Evolutionary conservation across 352 stramenopile genomes (phyloP).

Genomic region (Bremia lactucae): DNA sequence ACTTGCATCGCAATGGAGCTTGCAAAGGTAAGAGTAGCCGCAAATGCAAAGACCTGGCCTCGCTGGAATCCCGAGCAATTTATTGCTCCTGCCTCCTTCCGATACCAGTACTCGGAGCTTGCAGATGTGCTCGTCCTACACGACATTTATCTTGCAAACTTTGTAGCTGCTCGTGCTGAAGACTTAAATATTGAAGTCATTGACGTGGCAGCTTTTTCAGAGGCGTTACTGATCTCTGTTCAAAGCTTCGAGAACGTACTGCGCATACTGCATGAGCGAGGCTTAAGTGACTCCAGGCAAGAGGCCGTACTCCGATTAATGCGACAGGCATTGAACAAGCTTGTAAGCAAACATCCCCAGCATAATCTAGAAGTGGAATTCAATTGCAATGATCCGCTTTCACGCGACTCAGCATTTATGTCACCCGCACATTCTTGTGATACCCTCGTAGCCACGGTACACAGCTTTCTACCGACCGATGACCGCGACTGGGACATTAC

Average conservation of each 20-base stretch:
- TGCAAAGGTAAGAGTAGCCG: constrained; percentile 53
- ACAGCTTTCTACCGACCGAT: constrained; percentile 13
- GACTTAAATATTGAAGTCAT: constrained; percentile 54
- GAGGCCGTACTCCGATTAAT: constrained; percentile 52
- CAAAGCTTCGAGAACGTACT: constrained; percentile 77
- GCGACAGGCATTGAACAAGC: constrained; percentile 64
- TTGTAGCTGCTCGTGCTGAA: constrained; percentile 34
- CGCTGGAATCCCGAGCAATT: constrained; percentile 79
- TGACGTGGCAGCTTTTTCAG: constrained; percentile 66
- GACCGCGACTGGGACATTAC: constrained; percentile 20
- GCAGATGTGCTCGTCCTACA: constrained; percentile 63
- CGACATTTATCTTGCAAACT: constrained; percentile 79
- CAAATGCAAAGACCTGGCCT: constrained; percentile 42
- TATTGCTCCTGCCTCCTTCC: constrained; percentile 76
- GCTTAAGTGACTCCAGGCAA: constrained; percentile 43
- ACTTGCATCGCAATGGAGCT: constrained; percentile 46
- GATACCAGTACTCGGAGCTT: constrained; percentile 74
- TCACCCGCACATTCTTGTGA: constrained; percentile 10
- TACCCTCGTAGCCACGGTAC: constrained; percentile 3
- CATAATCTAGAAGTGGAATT: constrained; percentile 60
- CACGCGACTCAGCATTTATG: constrained; percentile 5
- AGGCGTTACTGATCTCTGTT: constrained; percentile 71
- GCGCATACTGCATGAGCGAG: constrained; percentile 59
- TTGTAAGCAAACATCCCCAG: constrained; percentile 61
- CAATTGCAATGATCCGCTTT: constrained; percentile 1